Base-by-base conservation (phyloP, 371 early-diverging fungal species). In the Rhizomucor miehei region DNA sequence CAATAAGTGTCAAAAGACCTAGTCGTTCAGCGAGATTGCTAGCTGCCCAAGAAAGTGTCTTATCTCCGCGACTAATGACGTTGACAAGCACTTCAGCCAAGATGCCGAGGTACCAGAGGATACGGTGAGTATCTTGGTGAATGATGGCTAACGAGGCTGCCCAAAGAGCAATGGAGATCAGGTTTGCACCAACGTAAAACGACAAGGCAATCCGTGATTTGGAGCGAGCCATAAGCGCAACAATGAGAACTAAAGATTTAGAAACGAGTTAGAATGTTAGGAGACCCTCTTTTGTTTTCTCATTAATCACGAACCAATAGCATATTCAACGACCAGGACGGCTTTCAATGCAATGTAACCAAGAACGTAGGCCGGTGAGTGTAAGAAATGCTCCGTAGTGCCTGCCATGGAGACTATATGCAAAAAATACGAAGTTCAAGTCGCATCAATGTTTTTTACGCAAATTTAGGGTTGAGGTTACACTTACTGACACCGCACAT, bases 11-110 rank as follows among this genome's bases (percentile, higher is more conserved):
- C 16, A 83, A 68, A 8, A 83, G 56, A 19, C 81, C 83, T 10
- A 83, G 61, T 8, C 83, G 69, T 39, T 83, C 83, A 11, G 83
- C 81, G 24, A 83, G 48, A 58, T 83, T 78, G 51, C 83, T 81
- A 3, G 81, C 83, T 19, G 83, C 83, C 78, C 80, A 81, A 3
- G 83, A 79, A 3, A 83, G 65, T 0, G 73, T 65, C 21, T 75
- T 76, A 29, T 79, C 68, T 14, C 71, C 63, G 6, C 77, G 67
- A 35, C 80, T 73, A 44, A 77, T 65, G 11, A 79, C 51, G 23
- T 79, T 72, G 6, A 80, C 81, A 6, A 69, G 51, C 3, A 80
- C 62, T 49, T 83, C 83, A 35, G 63, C 63, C 1, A 71, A 23
- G n/a, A 83, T 70, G 11, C 76, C 77, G 1, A 69, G 6, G 36